These are phyloP conservation scores for Alternaria sp. DNA, from an alignment of 2,329 filamentous ascomycete species.

Conservation along the genomic window DNA sequence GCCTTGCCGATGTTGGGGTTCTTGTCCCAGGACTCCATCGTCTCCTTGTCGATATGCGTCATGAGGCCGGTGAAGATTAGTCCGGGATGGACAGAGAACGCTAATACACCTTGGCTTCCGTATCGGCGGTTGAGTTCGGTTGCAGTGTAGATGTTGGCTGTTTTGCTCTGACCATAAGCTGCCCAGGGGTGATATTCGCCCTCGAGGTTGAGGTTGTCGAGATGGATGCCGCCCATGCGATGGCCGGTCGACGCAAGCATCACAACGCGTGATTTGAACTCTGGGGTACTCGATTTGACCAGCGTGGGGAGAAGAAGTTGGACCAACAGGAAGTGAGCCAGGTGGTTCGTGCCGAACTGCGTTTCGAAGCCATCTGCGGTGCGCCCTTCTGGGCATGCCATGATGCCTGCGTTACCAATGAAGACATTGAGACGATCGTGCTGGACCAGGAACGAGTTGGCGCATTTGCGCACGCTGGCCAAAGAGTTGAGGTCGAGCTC, in stretches of 20 bases:
- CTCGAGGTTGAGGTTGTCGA: slow-evolving; percentile 51
- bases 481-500: slow-evolving; percentile 32
- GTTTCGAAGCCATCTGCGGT: slow-evolving; percentile 52
- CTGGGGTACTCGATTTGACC: slow-evolving; percentile 47
- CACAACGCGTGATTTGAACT: slow-evolving; percentile 40
- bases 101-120: slow-evolving; percentile 53
- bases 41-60: background rate
- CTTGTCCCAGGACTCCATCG: slow-evolving; percentile 1
- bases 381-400: slow-evolving; percentile 28
- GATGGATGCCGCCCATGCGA: slow-evolving; percentile 6
- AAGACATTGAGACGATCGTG: slow-evolving; percentile 25
- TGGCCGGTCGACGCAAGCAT: slow-evolving; percentile 24
- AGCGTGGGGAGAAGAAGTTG: slow-evolving; percentile 57
- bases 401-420: slow-evolving; percentile 30
- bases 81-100: slow-evolving; percentile 56
- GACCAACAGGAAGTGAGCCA: slow-evolving; percentile 62
- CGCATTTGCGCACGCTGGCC: slow-evolving; percentile 24
- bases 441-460: slow-evolving; percentile 26
- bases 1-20: slow-evolving; percentile 15
- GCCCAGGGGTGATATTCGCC: slow-evolving; percentile 48
- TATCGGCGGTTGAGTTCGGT: slow-evolving; percentile 60
- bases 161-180: slow-evolving; percentile 59
- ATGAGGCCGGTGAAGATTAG: slow-evolving; percentile 41
- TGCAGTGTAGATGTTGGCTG: slow-evolving; percentile 59
- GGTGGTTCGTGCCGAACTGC: slow-evolving; percentile 62